Percentiles rank a stretch among this genome's conserved stretches.
Conservation (phyloP, 768 basidiomycete genomes). For the Hysterangium stoloniferum region DNA sequence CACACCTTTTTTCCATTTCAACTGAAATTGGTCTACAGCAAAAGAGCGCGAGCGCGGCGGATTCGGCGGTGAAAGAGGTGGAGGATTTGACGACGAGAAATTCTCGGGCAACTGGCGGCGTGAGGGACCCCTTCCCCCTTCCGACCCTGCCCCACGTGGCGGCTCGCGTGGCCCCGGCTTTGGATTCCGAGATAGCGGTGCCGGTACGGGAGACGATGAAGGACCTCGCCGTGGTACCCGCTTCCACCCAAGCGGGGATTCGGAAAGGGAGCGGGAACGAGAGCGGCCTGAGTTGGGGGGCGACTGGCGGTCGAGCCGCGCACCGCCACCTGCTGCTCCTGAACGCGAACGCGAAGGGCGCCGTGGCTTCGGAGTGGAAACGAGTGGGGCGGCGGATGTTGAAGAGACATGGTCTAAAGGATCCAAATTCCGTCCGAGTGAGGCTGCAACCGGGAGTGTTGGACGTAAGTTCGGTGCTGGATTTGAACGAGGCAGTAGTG, state of each 20-base stretch:
- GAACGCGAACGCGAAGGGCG: constrained; percentile 23
- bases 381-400: constrained; percentile 51
- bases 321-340: neutral
- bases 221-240: constrained; percentile 11
- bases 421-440: constrained; percentile 58
- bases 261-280: neutral
- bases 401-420: constrained; percentile 78
- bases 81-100: constrained; percentile 65
- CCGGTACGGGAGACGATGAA: constrained; percentile 5
- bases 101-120: constrained; percentile 83
- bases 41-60: constrained; percentile 57
- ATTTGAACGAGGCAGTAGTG: constrained; percentile 48
- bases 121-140: constrained; percentile 66
- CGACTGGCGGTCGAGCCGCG: constrained; percentile 2
- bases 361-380: constrained; percentile 43
- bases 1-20: neutral
- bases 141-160: constrained; percentile 33
- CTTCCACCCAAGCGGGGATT: constrained; percentile 7
- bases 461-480: constrained; percentile 25
- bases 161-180: constrained; percentile 42
- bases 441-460: constrained; percentile 26
- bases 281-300: constrained; percentile 3
- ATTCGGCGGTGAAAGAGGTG: constrained; percentile 35
- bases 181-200: constrained; percentile 4
- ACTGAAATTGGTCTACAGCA: constrained; percentile 36